A percentile compares a stretch with the other conserved stretches of the same genome.
Conservation (phyloP, 2,329 filamentous ascomycete species). For the Amauroascus verrucosus region DNA sequence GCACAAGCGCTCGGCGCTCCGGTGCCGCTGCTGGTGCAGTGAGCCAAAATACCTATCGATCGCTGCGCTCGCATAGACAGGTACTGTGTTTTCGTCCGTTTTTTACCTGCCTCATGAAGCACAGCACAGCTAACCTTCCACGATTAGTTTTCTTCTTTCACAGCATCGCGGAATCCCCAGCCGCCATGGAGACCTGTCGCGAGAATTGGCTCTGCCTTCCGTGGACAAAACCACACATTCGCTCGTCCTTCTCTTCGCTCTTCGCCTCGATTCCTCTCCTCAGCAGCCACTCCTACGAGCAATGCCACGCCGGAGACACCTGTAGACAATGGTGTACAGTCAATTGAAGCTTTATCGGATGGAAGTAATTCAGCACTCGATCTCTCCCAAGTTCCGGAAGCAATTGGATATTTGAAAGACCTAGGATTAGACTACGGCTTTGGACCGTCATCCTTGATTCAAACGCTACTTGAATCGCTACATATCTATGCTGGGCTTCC, state of each 20-base stretch:
- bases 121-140: neutral
- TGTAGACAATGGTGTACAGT: conserved; percentile 10
- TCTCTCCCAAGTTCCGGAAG: conserved; percentile 54
- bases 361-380: conserved; percentile 24
- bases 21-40: conserved; percentile 34
- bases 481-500: conserved; percentile 66
- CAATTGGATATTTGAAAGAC: conserved; percentile 69
- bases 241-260: conserved; percentile 13
- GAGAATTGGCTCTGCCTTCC: conserved; percentile 1
- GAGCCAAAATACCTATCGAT: conserved; percentile 23
- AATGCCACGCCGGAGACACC: conserved; percentile 13
- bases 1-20: conserved; percentile 44
- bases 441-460: conserved; percentile 62
- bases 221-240: neutral
- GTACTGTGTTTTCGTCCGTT: conserved; percentile 21
- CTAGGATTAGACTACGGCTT: conserved; percentile 82
- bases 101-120: neutral
- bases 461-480: conserved; percentile 70
- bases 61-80: conserved; percentile 27
- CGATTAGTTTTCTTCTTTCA: conserved; percentile 16
- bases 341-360: conserved; percentile 12
- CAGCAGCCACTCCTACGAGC: conserved; percentile 1
- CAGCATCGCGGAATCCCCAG: conserved; percentile 7
- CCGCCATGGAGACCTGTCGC: neutral
- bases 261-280: conserved; percentile 32